These are phyloP conservation scores for Geopyxis carbonaria DNA, from an alignment of 495 filamentous ascomycete species.

Conservation along the genomic window DNA sequence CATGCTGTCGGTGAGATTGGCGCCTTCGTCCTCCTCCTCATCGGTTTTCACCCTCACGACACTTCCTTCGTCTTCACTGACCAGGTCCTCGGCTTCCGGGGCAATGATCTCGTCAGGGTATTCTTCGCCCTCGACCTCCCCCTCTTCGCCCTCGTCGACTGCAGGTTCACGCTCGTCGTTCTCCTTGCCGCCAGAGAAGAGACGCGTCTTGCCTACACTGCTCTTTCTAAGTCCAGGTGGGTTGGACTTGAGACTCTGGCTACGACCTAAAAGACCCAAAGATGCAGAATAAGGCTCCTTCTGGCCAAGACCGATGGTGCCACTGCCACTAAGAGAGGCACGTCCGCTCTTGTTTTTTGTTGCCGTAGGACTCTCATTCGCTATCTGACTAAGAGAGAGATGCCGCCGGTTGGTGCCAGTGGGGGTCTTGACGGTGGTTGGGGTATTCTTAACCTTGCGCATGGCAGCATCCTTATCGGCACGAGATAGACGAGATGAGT, in stretches of 20 bases:
- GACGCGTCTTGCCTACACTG: slow-evolving; percentile 23
- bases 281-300: slow-evolving; percentile 28
- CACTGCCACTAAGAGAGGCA: slow-evolving; percentile 36
- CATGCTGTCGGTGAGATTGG: slow-evolving; percentile 2
- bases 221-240: slow-evolving; percentile 49
- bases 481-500: too few species aligned
- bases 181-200: slow-evolving; percentile 31
- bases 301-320: slow-evolving; percentile 16
- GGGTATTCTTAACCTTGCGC: slow-evolving; percentile 19
- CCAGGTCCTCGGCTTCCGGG: slow-evolving; percentile 15
- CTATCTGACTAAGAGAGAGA: slow-evolving; percentile 73
- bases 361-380: slow-evolving; percentile 44
- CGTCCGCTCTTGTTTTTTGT: slow-evolving; percentile 38
- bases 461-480: slow-evolving; percentile 22
- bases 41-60: slow-evolving; percentile 13
- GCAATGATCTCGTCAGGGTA: slow-evolving; percentile 16
- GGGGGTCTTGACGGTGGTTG: slow-evolving; percentile 25
- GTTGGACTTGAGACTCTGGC: slow-evolving; percentile 48
- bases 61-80: slow-evolving; percentile 17
- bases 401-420: slow-evolving; percentile 53
- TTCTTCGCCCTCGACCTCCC: slow-evolving; percentile 18
- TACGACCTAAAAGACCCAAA: slow-evolving; percentile 41
- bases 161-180: slow-evolving; percentile 31
- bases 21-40: slow-evolving; percentile 8
- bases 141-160: slow-evolving; percentile 33